Base-by-base conservation (phyloP, 2,329 filamentous ascomycete species). In the Chaetomiaceae sp. region DNA sequence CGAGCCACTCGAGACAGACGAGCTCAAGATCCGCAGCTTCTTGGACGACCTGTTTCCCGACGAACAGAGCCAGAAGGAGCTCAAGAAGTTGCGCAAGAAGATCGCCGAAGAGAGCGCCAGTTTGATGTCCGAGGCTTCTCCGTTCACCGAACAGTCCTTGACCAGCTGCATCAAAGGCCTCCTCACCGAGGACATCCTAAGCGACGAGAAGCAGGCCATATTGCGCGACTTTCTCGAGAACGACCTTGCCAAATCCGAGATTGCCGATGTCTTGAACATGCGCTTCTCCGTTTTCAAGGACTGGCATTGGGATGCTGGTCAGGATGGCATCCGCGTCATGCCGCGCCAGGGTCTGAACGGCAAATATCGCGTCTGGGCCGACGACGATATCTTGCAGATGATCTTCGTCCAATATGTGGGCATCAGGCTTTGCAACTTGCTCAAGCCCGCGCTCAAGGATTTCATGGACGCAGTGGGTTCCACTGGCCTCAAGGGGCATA, bases 341-440 rank as follows among this genome's bases (percentile, higher is more conserved):
- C 68, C 68, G 22, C 65, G 67, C 8, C 65, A 63, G 30, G 65
- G 68, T 29, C 50, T 68, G 19, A 71, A 70, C 42, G 69, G 69
- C 2, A 71, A 69, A 47, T 71, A 69, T 48, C 62, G 67, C 2
- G 68, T 71, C 42, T 69, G 68, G 64, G 67, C 69, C 59, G 68
- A 72, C 46, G 68, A 72, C 45, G 68, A 72, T 39, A 63, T 71
- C 10, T 56, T 72, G 14, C 68, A 72, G 50, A 63, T 67, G n/a
- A 65, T 71, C 11, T 70, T 71, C 46, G 61, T 69, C 12, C 67
- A 71, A 42, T 69, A 65, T 46, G 66, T 72, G 30, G 67, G 65
- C 2, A 58, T 67, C 22, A 52, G 54, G 15, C 59, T 68, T 48
- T 67, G 63, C 42, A 58, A 60, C 9, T 38, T 60, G 2, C 47